A percentile compares a stretch with the other conserved stretches of the same genome.
These are phyloP conservation scores for Penicillium sp. DNA, from an alignment of 2,329 filamentous ascomycete genomes.

Conservation along the genomic window DNA sequence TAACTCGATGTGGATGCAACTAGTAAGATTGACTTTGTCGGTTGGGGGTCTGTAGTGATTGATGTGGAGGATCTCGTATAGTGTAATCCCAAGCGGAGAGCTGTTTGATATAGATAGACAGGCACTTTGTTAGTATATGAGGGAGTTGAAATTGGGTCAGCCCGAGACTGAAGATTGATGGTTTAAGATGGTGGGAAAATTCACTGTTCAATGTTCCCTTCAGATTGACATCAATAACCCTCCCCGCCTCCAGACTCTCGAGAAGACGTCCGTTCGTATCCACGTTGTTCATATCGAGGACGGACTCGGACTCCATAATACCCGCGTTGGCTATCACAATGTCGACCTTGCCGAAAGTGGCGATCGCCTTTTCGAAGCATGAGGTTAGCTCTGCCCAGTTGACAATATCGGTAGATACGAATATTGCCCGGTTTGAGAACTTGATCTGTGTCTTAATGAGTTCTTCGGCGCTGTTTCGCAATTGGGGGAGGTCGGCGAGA, in stretches of 20 bases:
- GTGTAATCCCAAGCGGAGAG: slow-evolving; percentile 31
- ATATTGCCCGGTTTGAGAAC: slow-evolving; percentile 23
- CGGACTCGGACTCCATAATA: slow-evolving; percentile 31
- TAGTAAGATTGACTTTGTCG: slow-evolving; percentile 40
- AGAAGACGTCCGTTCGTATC: slow-evolving; percentile 20
- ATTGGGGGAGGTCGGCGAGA: slow-evolving; percentile 32
- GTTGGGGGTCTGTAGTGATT: slow-evolving; percentile 8
- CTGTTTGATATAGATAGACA: slow-evolving; percentile 12
- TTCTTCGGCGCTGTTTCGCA: neutral
- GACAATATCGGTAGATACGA: slow-evolving; percentile 37
- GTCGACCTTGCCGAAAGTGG: slow-evolving; percentile 38
- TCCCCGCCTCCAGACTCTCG: slow-evolving; percentile 26
- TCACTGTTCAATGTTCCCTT: slow-evolving; percentile 48
- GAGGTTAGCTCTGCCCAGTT: slow-evolving; percentile 38
- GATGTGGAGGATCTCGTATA: slow-evolving; percentile 20
- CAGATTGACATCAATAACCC: slow-evolving; percentile 44
- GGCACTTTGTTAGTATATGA: neutral
- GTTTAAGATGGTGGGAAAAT: neutral
- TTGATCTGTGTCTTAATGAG: slow-evolving; percentile 5
- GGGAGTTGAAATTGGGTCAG: neutral
- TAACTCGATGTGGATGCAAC: slow-evolving; percentile 46
- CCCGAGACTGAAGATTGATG: neutral
- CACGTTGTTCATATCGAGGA: slow-evolving; percentile 27
- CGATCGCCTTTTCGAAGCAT: slow-evolving; percentile 33
- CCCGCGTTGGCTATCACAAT: slow-evolving; percentile 47